These are phyloP conservation scores for Tuber microsphaerosporum DNA, from an alignment of 495 filamentous ascomycete species.

Conservation along the genomic window DNA sequence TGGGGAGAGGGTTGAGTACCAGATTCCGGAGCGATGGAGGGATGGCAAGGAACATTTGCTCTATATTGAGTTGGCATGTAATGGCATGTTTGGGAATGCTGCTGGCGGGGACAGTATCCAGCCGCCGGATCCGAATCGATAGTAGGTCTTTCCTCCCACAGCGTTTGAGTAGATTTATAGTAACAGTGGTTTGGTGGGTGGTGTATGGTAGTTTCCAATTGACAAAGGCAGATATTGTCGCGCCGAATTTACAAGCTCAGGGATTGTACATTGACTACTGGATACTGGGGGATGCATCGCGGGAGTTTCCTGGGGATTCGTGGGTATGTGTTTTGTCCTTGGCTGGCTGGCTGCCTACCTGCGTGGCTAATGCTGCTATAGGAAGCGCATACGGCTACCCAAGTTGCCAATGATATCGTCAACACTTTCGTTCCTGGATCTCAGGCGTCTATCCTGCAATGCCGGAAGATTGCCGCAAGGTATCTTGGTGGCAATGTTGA, in stretches of 20 bases:
- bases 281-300: constrained; percentile 83
- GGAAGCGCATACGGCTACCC: constrained; percentile 76
- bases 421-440: constrained; percentile 75
- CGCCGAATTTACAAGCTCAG: constrained; percentile 76
- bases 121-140: constrained; percentile 74
- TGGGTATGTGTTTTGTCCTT: constrained; percentile 46
- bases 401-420: constrained; percentile 78
- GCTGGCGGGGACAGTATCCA: constrained; percentile 75
- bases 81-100: constrained; percentile 95
- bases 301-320: constrained; percentile 69
- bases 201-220: constrained; percentile 53
- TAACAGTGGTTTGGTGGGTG: constrained; percentile 1
- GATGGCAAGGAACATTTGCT: constrained; percentile 82
- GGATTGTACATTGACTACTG: constrained; percentile 85
- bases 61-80: constrained; percentile 98
- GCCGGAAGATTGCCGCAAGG: constrained; percentile 70
- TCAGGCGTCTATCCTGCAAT: constrained; percentile 66
- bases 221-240: constrained; percentile 73
- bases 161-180: not conserved
- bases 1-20: constrained; percentile 82
- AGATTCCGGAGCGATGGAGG: constrained; percentile 66
- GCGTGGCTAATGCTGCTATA: constrained; percentile 36
- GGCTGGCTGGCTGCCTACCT: too few species aligned
- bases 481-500: constrained; percentile 77
- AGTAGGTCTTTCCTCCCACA: constrained; percentile 38